Base-by-base conservation (phyloP, 108 stramenopile species). In the Fragilaria crotonensis region DNA sequence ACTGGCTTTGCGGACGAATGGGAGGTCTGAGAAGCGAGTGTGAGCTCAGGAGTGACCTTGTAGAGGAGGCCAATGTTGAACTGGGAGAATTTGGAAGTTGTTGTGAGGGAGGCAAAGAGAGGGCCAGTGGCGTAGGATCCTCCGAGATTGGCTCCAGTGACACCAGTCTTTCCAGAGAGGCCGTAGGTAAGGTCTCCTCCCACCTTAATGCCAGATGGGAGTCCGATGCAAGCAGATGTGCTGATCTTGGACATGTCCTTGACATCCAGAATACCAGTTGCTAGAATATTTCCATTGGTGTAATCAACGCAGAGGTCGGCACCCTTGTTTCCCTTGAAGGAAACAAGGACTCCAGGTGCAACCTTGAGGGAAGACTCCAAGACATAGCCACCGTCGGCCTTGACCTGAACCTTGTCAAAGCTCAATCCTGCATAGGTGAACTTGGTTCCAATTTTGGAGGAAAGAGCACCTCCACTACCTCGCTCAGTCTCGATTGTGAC, bases 281-380 rank as follows among this genome's bases (percentile, higher is more conserved):
- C 81, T 60, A 67, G 73, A 48, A 89, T 68, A 58, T 67, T 78
- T 52, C 93, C 93, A 32, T 74, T 70, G 50, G 79, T 87, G 84
- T 94, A 94, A 48, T 90, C 89, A 30, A 90, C 68, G 27, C 85
- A 79, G 33, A 94, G 71, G 60, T 90, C 89, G 52, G 88, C 93
- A 28, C 86, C 87, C 87, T 94, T 90, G 66, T 70, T 83, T 17
- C 87, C 87, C 82, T 90, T 90, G 85, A 94, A 90, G 27, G 85
- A 75, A 60, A 94, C 67, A 69, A 81, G 87, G 60, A 82, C 70
- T 25, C 75, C 80, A 44, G 87, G 85, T 54, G 77, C 73, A 52
- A 81, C 80, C 50, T 65, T 71, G 64, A 89, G 57, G 36, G 85
- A 89, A 26, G 93, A 90, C 70, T 94, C 93, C 71, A 94, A 66